phyloP scores from a whole-genome alignment of 2,329 filamentous ascomycete genomes.

The Xylaria sp. region DNA sequence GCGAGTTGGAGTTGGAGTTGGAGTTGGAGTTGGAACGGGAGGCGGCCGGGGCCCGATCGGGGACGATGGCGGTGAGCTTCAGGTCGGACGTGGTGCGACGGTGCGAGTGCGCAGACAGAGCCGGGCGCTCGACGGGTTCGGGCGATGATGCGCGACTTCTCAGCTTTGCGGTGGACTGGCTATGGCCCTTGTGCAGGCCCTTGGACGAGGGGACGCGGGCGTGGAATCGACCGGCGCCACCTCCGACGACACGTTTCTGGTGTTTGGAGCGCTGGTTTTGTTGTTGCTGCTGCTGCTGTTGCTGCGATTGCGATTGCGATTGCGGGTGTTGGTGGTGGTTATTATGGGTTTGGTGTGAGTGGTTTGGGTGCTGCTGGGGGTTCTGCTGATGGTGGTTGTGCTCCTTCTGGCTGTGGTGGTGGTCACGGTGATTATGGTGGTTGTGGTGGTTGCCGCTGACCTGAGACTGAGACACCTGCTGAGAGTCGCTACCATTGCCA shows the following conservation, averaged over 20 bases:
- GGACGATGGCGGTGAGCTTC: constrained; percentile 59
- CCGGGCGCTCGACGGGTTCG: constrained; percentile 55
- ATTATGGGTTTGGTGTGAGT: background rate
- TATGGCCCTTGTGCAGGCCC: constrained; percentile 57
- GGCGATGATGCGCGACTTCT: constrained; percentile 59
- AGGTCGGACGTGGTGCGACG: constrained; percentile 63
- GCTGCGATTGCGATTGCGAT: too few relatives aligned
- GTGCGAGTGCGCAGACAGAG: constrained; percentile 52
- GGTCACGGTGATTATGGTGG: background rate
- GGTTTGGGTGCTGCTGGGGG: background rate
- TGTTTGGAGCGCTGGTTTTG: constrained; percentile 48
- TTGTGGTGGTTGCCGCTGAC: constrained; percentile 9
- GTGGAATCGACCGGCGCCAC: constrained; percentile 60
- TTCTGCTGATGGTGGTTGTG: too few relatives aligned
- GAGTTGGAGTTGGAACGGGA: constrained; percentile 9
- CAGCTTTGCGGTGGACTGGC: constrained; percentile 53
- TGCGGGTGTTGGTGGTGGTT: background rate
- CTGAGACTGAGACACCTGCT: constrained; percentile 48
- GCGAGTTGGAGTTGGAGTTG: constrained; percentile 1
- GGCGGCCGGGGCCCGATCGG: constrained; percentile 9
- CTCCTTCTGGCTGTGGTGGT: background rate
- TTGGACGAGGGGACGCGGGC: constrained; percentile 65
- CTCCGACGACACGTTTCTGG: constrained; percentile 59
- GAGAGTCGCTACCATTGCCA: constrained; percentile 48
- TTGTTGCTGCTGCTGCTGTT: constrained; percentile 48